Conservation (phyloP, 345 rosid genomes). For the Eucalyptus polybractea region DNA sequence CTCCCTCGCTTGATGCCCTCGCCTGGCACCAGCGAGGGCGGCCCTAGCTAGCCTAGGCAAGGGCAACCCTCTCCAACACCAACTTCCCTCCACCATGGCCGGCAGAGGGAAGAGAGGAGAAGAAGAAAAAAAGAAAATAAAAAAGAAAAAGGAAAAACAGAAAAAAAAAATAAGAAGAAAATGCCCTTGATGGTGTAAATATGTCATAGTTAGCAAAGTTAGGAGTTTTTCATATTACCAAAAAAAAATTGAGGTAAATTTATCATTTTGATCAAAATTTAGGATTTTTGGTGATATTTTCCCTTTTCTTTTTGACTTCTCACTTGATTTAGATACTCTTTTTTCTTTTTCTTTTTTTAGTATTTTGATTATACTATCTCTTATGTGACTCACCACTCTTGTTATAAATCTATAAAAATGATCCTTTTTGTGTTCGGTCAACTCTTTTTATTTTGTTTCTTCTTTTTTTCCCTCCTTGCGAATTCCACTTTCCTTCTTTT, state of each 20-base stretch:
- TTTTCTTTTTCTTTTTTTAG: accelerated
- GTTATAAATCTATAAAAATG: too few species aligned
- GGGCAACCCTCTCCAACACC: too few species aligned
- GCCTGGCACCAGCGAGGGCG: accelerated
- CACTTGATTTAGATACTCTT: neutral
- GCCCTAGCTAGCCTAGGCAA: accelerated
- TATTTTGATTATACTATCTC: too few species aligned
- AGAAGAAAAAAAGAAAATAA: accelerated
- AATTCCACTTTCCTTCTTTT: neutral
- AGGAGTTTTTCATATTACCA: accelerated
- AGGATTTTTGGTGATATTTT: accelerated
- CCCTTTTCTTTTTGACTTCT: too few species aligned
- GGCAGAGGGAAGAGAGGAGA: too few species aligned
- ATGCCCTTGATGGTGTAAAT: too few species aligned
- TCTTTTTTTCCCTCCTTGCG: neutral
- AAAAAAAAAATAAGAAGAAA: too few species aligned
- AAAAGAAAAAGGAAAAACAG: too few species aligned
- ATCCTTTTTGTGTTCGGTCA: too few species aligned
- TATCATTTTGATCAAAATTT: accelerated
- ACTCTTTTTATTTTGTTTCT: too few species aligned
- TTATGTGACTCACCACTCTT: neutral
- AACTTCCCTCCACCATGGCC: too few species aligned
- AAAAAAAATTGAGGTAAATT: too few species aligned
- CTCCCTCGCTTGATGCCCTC: accelerated
- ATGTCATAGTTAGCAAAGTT: accelerated